Percentiles rank a stretch among this genome's conserved stretches.
These are phyloP conservation scores for Notholithocarpus densiflorus DNA, from an alignment of 306 rosid genomes.

Conservation along the genomic window DNA sequence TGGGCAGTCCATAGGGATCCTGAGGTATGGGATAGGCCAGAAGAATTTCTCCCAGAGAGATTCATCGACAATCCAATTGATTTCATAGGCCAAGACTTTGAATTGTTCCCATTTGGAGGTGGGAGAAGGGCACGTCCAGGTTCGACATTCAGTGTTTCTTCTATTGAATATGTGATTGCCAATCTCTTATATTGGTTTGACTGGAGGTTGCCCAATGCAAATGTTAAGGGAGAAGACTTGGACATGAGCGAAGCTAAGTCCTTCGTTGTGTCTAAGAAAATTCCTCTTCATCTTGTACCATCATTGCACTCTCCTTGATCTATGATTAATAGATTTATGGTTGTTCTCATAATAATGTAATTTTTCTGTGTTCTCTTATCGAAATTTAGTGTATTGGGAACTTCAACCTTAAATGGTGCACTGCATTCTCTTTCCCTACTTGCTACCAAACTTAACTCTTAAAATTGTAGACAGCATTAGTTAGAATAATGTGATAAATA, in stretches of 20 bases:
- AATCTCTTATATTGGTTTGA: not conserved
- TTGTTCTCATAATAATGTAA: not conserved
- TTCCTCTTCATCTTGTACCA: not conserved
- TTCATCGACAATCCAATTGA: not conserved
- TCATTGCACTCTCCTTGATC: not conserved
- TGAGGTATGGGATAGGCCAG: conserved; percentile 25
- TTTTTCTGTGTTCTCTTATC: not conserved
- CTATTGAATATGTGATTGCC: not conserved
- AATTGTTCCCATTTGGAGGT: conserved; percentile 29
- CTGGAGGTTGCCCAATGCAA: not conserved
- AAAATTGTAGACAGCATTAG: no score
- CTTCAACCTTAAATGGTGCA: no score
- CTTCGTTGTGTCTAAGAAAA: not conserved
- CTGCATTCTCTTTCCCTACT: no score
- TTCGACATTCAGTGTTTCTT: conserved; percentile 12
- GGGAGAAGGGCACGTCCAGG: conserved; percentile 38
- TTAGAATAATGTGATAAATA: no score
- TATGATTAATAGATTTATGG: not conserved
- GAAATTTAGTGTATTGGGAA: no score
- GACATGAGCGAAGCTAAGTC: not conserved
- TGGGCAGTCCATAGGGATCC: conserved; percentile 37
- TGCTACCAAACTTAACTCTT: no score
- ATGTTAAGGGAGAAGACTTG: not conserved
- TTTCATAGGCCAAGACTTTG: conserved; percentile 20
- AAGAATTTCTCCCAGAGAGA: conserved; percentile 34